Evolutionary conservation across 768 basidiomycete species (phyloP), one percentile per base, ranked within the genome.

Genomic region (Pisolithus orientalis): DNA sequence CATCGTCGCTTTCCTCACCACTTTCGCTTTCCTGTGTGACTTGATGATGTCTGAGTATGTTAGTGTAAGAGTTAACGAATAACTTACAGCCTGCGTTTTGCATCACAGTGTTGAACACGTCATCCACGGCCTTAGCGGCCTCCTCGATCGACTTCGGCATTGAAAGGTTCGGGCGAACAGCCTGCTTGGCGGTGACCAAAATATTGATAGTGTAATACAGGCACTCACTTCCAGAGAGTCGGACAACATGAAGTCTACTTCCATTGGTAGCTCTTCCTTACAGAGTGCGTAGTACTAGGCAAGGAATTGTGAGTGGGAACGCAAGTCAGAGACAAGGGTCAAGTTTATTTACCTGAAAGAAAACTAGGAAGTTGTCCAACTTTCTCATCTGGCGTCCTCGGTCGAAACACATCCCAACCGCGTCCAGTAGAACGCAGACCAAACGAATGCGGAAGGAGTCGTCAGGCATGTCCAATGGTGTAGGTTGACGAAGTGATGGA

Each of bases 391-490:
- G 89, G 5, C 87, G 84, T 1, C 95, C 96, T 39, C 86, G 83
- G 67, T 97, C 95, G 68, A 99, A 98, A 71, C 95, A 98, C 80
- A 94, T 91, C 17, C 95, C 96, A 65, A 93, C 94, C 0, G 94
- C 92, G 68, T 98, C 95, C 17, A 99, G 75, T 38, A 99, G 74
- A 6, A 88, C 88, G 65, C 96, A 98, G 42, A 95, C 82, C 49
- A 99, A 77, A 11, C 96, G 80, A 51, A 97, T 69, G 32, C 96
- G 84, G 80, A 99, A 99, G 70, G 89, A 98, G 65, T 99, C 96
- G 66, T 97, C 91, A 0, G 90, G 89, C 75, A 90, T 86, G 65
- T 99, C 96, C 50, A 96, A 75, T 3, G 83, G 70, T 56, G 83
- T 87, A 5, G 75, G 65, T 56, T 87, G 83, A 45, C 83, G 81